Conservation (phyloP, 139 green algal genomes). For the Zygnema circumcarinatum region DNA sequence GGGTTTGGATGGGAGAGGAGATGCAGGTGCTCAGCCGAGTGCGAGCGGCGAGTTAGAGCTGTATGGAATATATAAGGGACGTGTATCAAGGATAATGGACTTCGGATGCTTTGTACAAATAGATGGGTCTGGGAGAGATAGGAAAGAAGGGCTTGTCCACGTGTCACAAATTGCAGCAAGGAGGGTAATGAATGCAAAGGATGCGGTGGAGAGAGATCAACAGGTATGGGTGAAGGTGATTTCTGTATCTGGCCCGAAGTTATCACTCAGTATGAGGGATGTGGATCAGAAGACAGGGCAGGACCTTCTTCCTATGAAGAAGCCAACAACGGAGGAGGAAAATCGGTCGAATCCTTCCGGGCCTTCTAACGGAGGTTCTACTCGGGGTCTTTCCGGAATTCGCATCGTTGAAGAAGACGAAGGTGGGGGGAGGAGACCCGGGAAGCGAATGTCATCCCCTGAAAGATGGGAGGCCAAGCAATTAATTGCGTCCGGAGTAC, state of each 20-base stretch:
- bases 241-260: conserved; percentile 62
- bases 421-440: conserved; percentile 58
- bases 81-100: conserved; percentile 87
- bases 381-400: conserved; percentile 87
- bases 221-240: conserved; percentile 80
- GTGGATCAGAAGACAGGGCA: conserved; percentile 91
- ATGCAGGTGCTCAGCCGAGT: conserved; percentile 21
- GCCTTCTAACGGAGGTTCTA: conserved; percentile 42
- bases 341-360: conserved; percentile 57
- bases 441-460: conserved; percentile 74
- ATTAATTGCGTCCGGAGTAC: conserved; percentile 82
- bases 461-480: conserved; percentile 85
- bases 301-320: conserved; percentile 75
- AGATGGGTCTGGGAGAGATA: conserved; percentile 45
- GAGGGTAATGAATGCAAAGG: conserved; percentile 73
- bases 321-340: conserved; percentile 34
- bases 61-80: conserved; percentile 76
- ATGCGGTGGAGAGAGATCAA: conserved; percentile 76
- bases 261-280: conserved; percentile 90
- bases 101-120: conserved; percentile 97
- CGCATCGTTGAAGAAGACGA: conserved; percentile 62
- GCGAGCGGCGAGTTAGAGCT: conserved; percentile 73
- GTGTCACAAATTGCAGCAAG: conserved; percentile 83
- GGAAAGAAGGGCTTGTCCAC: conserved; percentile 92
- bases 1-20: too few relatives aligned